These are phyloP conservation scores for Starmerella riodocensis DNA, from an alignment of 805 yeast genomes.

Conservation along the genomic window DNA sequence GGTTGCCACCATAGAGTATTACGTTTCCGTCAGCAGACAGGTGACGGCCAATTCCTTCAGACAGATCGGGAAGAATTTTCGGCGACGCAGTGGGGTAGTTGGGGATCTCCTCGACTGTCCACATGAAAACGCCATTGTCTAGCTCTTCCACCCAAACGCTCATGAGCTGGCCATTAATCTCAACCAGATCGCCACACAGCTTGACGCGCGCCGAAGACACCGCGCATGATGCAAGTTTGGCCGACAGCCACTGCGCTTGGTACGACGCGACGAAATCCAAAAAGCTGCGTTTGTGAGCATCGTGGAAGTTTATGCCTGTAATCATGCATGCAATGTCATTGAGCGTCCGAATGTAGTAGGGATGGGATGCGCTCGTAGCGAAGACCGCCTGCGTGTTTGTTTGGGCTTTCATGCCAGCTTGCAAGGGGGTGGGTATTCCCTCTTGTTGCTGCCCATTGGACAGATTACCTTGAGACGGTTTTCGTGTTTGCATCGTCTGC, in stretches of 20 bases:
- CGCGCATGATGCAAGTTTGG: background rate
- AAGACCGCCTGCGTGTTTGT: constrained; percentile 62
- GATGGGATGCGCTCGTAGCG: constrained; percentile 58
- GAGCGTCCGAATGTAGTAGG: constrained; percentile 73
- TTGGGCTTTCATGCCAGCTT: constrained; percentile 44
- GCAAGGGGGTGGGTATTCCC: constrained; percentile 40
- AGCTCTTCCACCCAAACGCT: constrained; percentile 83
- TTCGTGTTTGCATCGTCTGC: background rate
- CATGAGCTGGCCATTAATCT: constrained; percentile 53
- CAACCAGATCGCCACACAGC: constrained; percentile 12
- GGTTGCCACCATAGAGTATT: constrained; percentile 2
- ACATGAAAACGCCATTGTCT: constrained; percentile 40
- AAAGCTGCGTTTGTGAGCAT: constrained; percentile 48
- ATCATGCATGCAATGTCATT: constrained; percentile 81
- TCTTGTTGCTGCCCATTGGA: background rate
- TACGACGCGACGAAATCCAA: constrained; percentile 43
- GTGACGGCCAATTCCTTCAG: constrained; percentile 4
- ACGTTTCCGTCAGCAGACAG: background rate
- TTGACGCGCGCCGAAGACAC: background rate
- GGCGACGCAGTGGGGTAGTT: background rate
- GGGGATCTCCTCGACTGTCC: constrained; percentile 71
- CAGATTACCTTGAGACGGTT: too few species aligned
- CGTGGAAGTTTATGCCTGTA: constrained; percentile 64
- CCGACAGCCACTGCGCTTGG: constrained; percentile 5
- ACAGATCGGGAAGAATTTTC: background rate